Evolutionary conservation across 495 filamentous ascomycete genomes (phyloP).

Genomic region (Penicillium diatomitis): DNA sequence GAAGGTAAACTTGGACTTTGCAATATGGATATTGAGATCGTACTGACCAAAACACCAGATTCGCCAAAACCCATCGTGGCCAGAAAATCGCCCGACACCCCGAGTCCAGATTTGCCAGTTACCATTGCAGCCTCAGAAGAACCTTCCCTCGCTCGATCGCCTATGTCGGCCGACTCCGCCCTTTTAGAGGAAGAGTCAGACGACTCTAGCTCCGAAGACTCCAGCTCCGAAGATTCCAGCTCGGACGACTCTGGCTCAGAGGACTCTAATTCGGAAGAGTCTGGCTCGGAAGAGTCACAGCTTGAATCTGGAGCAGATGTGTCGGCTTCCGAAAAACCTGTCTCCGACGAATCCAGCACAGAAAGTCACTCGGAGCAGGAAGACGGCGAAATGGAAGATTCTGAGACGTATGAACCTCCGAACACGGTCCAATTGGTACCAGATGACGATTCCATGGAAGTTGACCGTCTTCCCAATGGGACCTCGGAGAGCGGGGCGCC

Average conservation of each 20-base stretch:
- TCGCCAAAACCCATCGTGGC: too few species aligned
- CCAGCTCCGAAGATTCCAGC: background rate
- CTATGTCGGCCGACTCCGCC: background rate
- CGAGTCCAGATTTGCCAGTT: background rate
- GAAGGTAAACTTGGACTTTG: constrained; percentile 14
- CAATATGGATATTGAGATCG: too few species aligned
- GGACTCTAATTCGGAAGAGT: background rate
- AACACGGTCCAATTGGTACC: background rate
- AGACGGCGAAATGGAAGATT: constrained; percentile 4
- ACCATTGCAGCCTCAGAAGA: background rate
- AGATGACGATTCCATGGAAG: background rate
- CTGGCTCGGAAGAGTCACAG: background rate
- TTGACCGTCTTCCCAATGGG: background rate
- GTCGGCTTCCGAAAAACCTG: background rate
- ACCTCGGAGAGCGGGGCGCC: too few species aligned
- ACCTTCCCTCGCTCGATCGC: background rate
- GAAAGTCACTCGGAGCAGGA: background rate
- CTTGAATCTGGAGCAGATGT: background rate
- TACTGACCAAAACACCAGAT: too few species aligned
- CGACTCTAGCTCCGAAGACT: constrained; percentile 3
- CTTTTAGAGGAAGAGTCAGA: constrained; percentile 31
- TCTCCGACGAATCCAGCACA: background rate
- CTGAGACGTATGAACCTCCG: background rate
- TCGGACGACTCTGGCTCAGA: background rate
- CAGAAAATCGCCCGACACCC: too few species aligned